A percentile compares a stretch with the other conserved stretches of the same genome.
Evolutionary conservation across 768 basidiomycete species (phyloP).

Genomic region (Amanita jacksonii): DNA sequence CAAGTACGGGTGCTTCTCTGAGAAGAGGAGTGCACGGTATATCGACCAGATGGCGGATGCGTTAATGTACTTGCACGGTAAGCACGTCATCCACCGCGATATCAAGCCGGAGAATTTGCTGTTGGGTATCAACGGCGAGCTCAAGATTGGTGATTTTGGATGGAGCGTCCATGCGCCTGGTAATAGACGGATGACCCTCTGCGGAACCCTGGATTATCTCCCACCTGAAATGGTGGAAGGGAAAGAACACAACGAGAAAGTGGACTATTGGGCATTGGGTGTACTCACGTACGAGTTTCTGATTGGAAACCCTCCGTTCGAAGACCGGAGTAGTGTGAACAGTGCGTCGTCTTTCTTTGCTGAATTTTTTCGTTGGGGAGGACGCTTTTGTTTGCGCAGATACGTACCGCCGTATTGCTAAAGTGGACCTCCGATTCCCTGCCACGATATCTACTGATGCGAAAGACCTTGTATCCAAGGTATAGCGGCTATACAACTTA

Average conservation of each 20-base stretch:
- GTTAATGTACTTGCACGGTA: conserved; percentile 80
- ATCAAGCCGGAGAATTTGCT: conserved; percentile 98
- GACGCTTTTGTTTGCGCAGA: conserved; percentile 31
- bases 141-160: conserved; percentile 98
- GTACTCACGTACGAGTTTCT: conserved; percentile 97
- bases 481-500: conserved; percentile 19
- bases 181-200: conserved; percentile 81
- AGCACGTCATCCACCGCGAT: conserved; percentile 97
- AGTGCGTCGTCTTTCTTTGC: conserved; percentile 35
- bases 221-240: conserved; percentile 99
- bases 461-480: conserved; percentile 54
- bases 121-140: conserved; percentile 88
- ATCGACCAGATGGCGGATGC: conserved; percentile 99
- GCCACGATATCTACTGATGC: conserved; percentile 50
- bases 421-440: conserved; percentile 73
- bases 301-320: conserved; percentile 71
- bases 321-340: conserved; percentile 68
- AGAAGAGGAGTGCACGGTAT: conserved; percentile 82
- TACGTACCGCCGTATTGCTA: conserved; percentile 84
- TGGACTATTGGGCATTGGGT: conserved; percentile 95
- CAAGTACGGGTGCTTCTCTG: conserved; percentile 79
- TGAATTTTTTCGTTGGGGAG: background rate
- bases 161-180: conserved; percentile 98
- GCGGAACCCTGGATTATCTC: conserved; percentile 93
- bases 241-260: conserved; percentile 78